Evolutionary conservation across 139 green algal genomes (phyloP).

Genomic region (Chlorella sp.): DNA sequence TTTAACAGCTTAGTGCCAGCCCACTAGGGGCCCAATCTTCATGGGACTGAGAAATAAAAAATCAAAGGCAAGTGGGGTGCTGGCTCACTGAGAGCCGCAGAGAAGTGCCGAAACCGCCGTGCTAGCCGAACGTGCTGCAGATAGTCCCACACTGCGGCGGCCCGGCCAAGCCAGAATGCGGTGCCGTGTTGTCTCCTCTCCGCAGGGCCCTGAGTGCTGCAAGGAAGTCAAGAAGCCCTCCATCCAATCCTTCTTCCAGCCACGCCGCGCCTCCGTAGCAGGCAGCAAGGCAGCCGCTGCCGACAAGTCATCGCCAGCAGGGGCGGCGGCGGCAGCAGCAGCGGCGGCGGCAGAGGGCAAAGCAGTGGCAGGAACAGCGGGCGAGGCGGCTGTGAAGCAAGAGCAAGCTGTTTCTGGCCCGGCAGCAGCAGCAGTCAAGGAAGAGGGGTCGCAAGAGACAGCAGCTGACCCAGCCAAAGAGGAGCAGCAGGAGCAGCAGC

Average conservation of each 20-base stretch:
- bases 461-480: not conserved
- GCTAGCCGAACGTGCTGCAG: too few relatives aligned
- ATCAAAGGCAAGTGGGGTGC: too few relatives aligned
- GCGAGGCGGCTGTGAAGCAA: not conserved
- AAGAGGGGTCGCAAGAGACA: too few relatives aligned
- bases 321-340: not conserved
- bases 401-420: not conserved
- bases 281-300: not conserved
- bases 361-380: not conserved
- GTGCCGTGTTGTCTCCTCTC: too few relatives aligned
- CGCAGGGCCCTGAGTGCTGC: constrained; percentile 60
- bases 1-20: too few relatives aligned
- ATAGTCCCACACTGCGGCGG: too few relatives aligned
- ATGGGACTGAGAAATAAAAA: too few relatives aligned
- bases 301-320: not conserved
- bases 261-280: not conserved
- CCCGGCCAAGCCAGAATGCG: too few relatives aligned
- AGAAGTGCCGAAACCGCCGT: too few relatives aligned
- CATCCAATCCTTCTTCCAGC: constrained; percentile 35
- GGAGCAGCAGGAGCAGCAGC: not conserved
- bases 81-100: too few relatives aligned
- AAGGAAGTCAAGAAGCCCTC: constrained; percentile 65
- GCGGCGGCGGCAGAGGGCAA: not conserved
- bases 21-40: too few relatives aligned
- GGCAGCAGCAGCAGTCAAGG: not conserved